These are phyloP conservation scores for Endocarpon pusillum DNA, from an alignment of 495 filamentous ascomycete genomes.

Conservation along the genomic window DNA sequence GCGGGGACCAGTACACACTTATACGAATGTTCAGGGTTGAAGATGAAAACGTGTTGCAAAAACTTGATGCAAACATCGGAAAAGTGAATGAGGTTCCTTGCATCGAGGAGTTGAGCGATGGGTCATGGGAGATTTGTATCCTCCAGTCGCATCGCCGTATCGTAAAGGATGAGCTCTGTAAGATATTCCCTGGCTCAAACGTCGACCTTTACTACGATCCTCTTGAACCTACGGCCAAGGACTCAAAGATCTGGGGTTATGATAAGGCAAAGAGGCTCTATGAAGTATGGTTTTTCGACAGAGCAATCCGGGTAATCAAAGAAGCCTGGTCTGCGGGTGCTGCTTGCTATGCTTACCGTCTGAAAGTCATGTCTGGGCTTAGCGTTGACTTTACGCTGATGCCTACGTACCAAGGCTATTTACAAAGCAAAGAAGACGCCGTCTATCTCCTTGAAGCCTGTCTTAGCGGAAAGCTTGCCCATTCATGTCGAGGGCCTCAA, in stretches of 20 bases:
- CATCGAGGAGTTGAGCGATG: background rate
- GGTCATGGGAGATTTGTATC: background rate
- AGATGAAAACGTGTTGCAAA: background rate
- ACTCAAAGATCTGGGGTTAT: background rate
- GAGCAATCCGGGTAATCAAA: background rate
- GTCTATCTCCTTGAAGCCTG: too few relatives aligned
- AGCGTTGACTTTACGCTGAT: too few relatives aligned
- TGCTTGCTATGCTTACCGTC: background rate
- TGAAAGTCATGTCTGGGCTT: too few relatives aligned
- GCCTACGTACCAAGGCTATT: too few relatives aligned
- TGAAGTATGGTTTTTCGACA: background rate
- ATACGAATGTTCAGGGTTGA: background rate
- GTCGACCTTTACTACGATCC: background rate
- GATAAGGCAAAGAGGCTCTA: background rate
- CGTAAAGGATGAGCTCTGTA: background rate
- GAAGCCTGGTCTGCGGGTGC: background rate
- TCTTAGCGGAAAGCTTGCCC: too few relatives aligned
- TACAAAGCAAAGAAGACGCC: too few relatives aligned
- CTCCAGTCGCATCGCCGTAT: background rate
- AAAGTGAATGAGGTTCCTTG: background rate
- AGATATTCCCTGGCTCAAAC: background rate
- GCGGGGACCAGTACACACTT: background rate
- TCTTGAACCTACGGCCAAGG: background rate
- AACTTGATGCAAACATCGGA: background rate
- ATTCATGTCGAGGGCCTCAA: too few relatives aligned